phyloP scores from a whole-genome alignment of 345 rosid species.

The Brassica juncea region DNA sequence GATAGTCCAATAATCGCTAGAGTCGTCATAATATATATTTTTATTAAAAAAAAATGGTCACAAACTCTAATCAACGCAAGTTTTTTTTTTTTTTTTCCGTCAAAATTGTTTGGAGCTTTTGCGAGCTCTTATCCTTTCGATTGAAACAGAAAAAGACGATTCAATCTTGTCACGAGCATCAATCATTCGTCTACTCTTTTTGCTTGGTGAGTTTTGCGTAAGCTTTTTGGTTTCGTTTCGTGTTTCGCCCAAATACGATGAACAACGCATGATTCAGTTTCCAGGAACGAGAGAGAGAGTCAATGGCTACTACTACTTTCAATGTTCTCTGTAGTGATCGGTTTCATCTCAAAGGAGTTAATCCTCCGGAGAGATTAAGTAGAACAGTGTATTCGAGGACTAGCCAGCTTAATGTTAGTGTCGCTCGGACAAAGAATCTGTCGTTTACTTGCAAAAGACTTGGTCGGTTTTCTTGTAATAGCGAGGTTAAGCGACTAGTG shows the following conservation, averaged over 20 bases:
- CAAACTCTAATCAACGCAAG: background rate
- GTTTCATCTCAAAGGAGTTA: constrained; percentile 37
- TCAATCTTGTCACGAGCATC: too few relatives aligned
- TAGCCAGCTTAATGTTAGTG: constrained; percentile 27
- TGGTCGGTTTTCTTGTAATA: constrained; percentile 48
- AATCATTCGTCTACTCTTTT: too few relatives aligned
- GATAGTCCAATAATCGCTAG: background rate
- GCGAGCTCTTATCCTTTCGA: constrained; percentile 34
- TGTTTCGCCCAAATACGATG: background rate
- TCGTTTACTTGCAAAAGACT: constrained; percentile 42
- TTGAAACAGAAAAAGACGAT: background rate
- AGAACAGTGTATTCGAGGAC: constrained; percentile 41
- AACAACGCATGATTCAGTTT: constrained; percentile 37
- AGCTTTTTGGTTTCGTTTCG: background rate
- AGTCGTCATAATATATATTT: background rate
- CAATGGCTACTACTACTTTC: constrained; percentile 60
- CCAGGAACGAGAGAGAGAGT: constrained; percentile 16
- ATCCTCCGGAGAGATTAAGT: constrained; percentile 27
- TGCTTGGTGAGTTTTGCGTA: too few relatives aligned
- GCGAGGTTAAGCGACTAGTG: constrained; percentile 43
- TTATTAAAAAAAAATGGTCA: background rate
- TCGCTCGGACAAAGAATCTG: constrained; percentile 37
- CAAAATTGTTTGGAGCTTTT: constrained; percentile 14
- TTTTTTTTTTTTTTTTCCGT: background rate
- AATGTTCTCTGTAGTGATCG: constrained; percentile 61